phyloP scores from a whole-genome alignment of 2,329 filamentous ascomycete genomes.

The Cercospora sp. region DNA sequence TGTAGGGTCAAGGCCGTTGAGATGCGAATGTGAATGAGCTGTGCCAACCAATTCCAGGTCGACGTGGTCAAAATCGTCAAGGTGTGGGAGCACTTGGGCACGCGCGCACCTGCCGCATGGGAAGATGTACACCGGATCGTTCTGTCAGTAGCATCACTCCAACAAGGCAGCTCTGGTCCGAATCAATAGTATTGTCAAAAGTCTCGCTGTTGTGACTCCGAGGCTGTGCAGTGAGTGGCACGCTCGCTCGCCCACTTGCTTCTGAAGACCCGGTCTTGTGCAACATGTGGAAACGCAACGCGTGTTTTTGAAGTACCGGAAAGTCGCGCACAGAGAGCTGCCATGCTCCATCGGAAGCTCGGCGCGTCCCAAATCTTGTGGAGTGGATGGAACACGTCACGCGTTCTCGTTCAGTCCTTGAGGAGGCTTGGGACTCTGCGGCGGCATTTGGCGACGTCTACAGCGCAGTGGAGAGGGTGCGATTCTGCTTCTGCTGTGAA shows the following conservation, averaged over 20 bases:
- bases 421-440: background rate
- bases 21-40: background rate
- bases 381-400: background rate
- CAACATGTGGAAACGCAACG: background rate
- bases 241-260: background rate
- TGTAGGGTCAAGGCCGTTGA: background rate
- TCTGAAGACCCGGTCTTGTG: background rate
- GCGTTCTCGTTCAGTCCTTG: background rate
- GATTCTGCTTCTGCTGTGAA: background rate
- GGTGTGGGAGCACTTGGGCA: slow-evolving; percentile 3
- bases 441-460: background rate
- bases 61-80: background rate
- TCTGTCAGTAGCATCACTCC: background rate
- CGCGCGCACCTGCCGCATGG: background rate
- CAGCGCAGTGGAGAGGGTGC: background rate
- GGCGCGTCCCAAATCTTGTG: background rate
- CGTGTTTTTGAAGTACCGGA: background rate
- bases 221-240: background rate
- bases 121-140: background rate
- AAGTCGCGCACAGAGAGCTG: background rate
- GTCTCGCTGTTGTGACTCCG: background rate
- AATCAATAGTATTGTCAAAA: background rate
- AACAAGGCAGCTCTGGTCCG: background rate
- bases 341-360: background rate
- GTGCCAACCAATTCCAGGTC: background rate